These are phyloP conservation scores for Laburnicola sp. DNA, from an alignment of 2,329 filamentous ascomycete species.

Conservation along the genomic window DNA sequence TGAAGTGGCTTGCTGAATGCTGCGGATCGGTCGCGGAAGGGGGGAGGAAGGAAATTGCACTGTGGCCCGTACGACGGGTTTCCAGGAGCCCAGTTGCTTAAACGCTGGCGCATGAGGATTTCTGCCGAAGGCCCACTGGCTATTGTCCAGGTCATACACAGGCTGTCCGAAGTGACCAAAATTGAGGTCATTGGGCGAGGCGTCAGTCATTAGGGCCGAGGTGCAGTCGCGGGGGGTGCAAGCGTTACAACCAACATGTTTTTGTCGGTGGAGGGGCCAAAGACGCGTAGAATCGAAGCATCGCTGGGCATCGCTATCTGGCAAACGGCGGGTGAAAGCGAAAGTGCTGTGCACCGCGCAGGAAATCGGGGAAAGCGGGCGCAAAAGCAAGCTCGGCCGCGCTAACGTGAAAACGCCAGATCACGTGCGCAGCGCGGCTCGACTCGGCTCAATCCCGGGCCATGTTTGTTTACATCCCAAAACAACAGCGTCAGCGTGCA, in stretches of 20 bases:
- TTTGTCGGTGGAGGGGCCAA: no score
- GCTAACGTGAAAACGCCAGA: slow-evolving; percentile 31
- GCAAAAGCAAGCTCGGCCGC: slow-evolving; percentile 20
- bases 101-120: slow-evolving; percentile 32
- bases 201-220: slow-evolving; percentile 62
- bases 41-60: slow-evolving; percentile 6
- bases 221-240: slow-evolving; percentile 19
- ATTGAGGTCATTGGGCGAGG: slow-evolving; percentile 52
- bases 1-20: slow-evolving; percentile 18
- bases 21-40: slow-evolving; percentile 8
- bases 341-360: no score
- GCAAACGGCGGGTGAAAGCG: neutral
- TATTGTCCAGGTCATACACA: slow-evolving; percentile 52
- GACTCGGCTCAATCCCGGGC: no score
- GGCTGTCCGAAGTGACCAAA: slow-evolving; percentile 59
- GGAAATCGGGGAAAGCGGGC: no score
- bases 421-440: no score
- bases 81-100: slow-evolving; percentile 28
- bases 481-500: no score
- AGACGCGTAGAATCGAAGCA: slow-evolving; percentile 21
- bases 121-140: slow-evolving; percentile 55
- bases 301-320: slow-evolving; percentile 17
- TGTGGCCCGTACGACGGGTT: slow-evolving; percentile 25
- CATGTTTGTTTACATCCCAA: slow-evolving; percentile 41
- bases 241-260: no score